Percentiles rank a stretch among this genome's conserved stretches.
Evolutionary conservation across 2,329 filamentous ascomycete genomes (phyloP).

Genomic region (Metarhizium humberi): DNA sequence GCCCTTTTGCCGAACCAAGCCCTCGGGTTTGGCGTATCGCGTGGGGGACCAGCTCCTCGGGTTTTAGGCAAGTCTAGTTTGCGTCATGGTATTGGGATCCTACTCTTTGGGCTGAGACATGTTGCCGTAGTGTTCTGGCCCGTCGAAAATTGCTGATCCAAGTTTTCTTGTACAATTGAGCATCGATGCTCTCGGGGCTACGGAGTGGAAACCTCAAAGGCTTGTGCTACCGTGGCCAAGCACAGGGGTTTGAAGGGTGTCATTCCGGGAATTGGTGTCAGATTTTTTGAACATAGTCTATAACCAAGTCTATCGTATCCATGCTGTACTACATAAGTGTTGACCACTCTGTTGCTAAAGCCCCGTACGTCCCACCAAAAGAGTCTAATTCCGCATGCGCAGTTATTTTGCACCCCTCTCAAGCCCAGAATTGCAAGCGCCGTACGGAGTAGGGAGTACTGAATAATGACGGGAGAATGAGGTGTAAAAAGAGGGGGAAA

Average conservation of each 20-base stretch:
- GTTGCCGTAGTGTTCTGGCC: not conserved
- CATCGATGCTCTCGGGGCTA: not conserved
- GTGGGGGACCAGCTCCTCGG: slow-evolving; percentile 20
- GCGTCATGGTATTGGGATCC: not conserved
- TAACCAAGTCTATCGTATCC: not conserved
- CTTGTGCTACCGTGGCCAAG: not conserved
- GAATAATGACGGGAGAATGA: slow-evolving; percentile 1
- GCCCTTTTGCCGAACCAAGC: slow-evolving; percentile 24
- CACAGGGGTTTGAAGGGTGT: not conserved
- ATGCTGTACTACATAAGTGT: not conserved
- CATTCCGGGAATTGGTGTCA: too few relatives aligned
- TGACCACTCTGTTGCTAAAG: not conserved
- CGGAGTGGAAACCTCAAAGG: not conserved
- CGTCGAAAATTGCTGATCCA: not conserved
- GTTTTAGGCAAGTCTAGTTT: slow-evolving; percentile 6
- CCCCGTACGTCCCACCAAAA: not conserved
- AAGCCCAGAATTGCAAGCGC: not conserved
- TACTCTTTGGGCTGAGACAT: not conserved
- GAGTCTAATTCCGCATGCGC: not conserved
- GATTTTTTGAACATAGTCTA: not conserved
- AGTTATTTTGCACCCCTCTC: not conserved
- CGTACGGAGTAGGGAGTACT: not conserved
- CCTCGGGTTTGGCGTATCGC: slow-evolving; percentile 17
- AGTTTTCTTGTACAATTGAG: not conserved
- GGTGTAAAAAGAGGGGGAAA: not conserved